phyloP scores from a whole-genome alignment of 2,329 filamentous ascomycete genomes.

The Emmonsia crescens region DNA sequence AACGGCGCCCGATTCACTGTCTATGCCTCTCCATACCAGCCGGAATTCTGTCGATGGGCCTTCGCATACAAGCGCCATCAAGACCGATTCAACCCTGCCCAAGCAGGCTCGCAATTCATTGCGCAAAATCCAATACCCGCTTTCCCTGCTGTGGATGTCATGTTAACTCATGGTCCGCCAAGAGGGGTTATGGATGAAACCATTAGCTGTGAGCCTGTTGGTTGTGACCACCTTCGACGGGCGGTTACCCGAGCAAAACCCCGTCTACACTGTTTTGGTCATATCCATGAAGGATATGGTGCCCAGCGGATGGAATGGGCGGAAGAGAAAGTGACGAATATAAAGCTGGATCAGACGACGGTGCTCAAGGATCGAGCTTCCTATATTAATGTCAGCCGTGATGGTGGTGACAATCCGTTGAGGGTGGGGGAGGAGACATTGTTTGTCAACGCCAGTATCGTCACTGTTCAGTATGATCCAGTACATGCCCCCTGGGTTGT shows the following conservation, averaged over 20 bases:
- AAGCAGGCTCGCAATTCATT: conserved; percentile 14
- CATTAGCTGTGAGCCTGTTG: conserved; percentile 29
- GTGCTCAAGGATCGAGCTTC: conserved; percentile 24
- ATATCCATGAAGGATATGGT: conserved; percentile 49
- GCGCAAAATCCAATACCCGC: conserved; percentile 33
- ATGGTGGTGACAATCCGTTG: conserved; percentile 22
- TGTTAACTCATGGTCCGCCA: conserved; percentile 53
- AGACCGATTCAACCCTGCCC: conserved; percentile 42
- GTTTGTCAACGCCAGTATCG: conserved; percentile 49
- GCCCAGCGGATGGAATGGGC: conserved; percentile 27
- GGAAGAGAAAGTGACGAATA: conserved; percentile 10
- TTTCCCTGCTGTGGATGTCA: conserved; percentile 40
- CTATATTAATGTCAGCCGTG: conserved; percentile 25
- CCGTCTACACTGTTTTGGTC: conserved; percentile 50
- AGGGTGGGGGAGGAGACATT: conserved; percentile 42
- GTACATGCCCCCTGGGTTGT: conserved; percentile 46
- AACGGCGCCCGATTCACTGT: conserved; percentile 42
- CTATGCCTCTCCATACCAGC: conserved; percentile 43
- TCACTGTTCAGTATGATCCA: conserved; percentile 40
- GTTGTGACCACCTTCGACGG: conserved; percentile 44
- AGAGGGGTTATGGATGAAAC: conserved; percentile 38
- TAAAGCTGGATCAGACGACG: conserved; percentile 19
- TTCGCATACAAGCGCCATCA: conserved; percentile 42
- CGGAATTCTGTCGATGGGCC: conserved; percentile 46
- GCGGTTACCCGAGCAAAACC: conserved; percentile 43